Conservation (phyloP, 2,329 filamentous ascomycete species). For the Talaromyces sp. region DNA sequence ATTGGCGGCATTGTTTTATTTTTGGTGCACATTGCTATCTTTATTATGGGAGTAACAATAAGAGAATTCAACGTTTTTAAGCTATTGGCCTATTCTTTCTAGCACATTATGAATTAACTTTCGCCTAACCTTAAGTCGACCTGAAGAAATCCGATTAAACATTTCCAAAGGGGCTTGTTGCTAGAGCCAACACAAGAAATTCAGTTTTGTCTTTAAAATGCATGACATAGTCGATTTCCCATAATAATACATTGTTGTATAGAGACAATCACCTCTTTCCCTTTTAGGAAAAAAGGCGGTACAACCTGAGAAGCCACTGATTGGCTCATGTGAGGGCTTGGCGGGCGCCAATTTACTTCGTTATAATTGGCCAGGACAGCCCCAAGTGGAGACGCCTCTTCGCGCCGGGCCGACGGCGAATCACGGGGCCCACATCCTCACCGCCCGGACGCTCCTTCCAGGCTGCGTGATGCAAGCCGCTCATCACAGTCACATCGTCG, state of each 20-base stretch:
- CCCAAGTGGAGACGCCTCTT: not conserved
- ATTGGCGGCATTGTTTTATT: not conserved
- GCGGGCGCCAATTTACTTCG: not conserved
- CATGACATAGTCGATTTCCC: not conserved
- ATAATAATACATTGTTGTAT: not conserved
- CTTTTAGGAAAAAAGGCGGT: not conserved
- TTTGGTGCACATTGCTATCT: not conserved
- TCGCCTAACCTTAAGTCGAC: not conserved
- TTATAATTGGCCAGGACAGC: not conserved
- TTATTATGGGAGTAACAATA: not conserved
- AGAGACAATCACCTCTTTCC: not conserved
- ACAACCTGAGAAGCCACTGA: not conserved
- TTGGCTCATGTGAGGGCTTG: not conserved
- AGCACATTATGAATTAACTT: not conserved
- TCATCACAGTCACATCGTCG: conserved; percentile 10
- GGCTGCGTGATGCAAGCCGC: not conserved
- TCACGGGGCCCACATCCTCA: conserved; percentile 3
- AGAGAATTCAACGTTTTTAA: not conserved
- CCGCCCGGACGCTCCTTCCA: not conserved
- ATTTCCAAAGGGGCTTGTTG: not conserved
- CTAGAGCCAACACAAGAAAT: not conserved
- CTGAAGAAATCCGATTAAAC: not conserved
- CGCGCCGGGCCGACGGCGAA: conserved; percentile 2
- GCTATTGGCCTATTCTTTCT: not conserved
- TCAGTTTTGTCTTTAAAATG: not conserved